Evolutionary conservation across 1,139 yeast species (phyloP).

Genomic region (Candida anutae): DNA sequence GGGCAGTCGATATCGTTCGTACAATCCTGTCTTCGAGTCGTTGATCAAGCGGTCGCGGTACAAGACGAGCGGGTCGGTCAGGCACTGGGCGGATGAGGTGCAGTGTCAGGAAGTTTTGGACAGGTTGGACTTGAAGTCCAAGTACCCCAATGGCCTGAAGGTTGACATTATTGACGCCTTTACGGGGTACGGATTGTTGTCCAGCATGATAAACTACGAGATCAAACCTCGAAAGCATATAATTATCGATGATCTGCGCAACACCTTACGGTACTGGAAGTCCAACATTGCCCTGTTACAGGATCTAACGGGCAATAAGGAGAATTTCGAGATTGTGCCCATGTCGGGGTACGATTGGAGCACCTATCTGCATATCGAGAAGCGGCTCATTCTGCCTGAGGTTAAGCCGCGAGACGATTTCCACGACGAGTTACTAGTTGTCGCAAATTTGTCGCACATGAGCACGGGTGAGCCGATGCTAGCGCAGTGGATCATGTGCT

Average conservation of each 20-base stretch:
- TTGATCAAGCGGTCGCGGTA: no score
- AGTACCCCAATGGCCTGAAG: constrained; percentile 33
- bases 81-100: constrained; percentile 15
- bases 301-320: constrained; percentile 15
- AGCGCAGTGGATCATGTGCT: constrained; percentile 71
- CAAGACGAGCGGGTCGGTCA: no score
- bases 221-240: constrained; percentile 55
- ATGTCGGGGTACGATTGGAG: constrained; percentile 62
- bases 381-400: constrained; percentile 31
- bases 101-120: constrained; percentile 35
- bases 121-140: constrained; percentile 28
- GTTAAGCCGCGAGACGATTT: constrained; percentile 35
- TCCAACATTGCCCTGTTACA: constrained; percentile 16
- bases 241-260: constrained; percentile 45
- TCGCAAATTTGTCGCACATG: constrained; percentile 53
- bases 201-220: constrained; percentile 47
- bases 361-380: constrained; percentile 40
- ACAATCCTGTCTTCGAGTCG: constrained; percentile 27
- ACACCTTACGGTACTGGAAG: constrained; percentile 24
- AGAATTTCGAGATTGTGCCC: constrained; percentile 23
- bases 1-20: no score
- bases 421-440: constrained; percentile 54
- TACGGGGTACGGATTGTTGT: constrained; percentile 47
- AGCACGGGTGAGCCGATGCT: constrained; percentile 57
- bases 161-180: constrained; percentile 62